Base-by-base conservation (phyloP, 2,329 filamentous ascomycete genomes). In the Alternaria burnsii region DNA sequence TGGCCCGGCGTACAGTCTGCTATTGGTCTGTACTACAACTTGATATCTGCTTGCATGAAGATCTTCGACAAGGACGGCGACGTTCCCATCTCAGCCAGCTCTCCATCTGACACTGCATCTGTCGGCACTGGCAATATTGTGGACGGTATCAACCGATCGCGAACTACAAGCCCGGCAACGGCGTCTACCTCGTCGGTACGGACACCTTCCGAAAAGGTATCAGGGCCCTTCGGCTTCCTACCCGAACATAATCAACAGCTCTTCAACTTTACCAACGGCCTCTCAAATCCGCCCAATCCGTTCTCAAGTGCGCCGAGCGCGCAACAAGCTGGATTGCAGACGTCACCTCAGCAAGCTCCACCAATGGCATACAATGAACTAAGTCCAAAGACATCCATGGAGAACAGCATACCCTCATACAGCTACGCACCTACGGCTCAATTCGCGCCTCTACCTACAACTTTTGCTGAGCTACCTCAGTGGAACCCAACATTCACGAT, bases 1-100 rank as follows among this genome's bases (percentile, higher is more conserved):
- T 98, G 95, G 95, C 95, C 95, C 0, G 95, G 94, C 11, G 93
- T 94, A 2, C 87, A 89, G 40, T 91, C 93, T 16, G 93, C 94
- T 3, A 88, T 92, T 10, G 88, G 95, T 69, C 86, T 98, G 12
- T 98, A 97, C 74, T 85, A 87, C n/a, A 93, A 92, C 65, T 87
- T 99, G 51, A 90, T 94, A 48, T 88, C 87, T 59, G 93, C 94
- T 12, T 97, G 94, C 71, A 83, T 98, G 71, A 93, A 92, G 76
- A 93, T 93, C 70, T 99, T 97, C 78, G 90, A 94, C 63, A 86
- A 83, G 65, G 82, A 83, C 50, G 81, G 82, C 38, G 83, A 85
- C 58, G 77, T 84, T 26, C 80, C 81, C 18, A 82, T 84, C n/a
- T 72, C 81, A 2, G 81, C 82, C 24, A 73, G 75, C 5, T 83